Evolutionary conservation across 2,329 filamentous ascomycete genomes (phyloP), one percentile per base, ranked within the genome.

Genomic region (Coniochaeta pulveracea): DNA sequence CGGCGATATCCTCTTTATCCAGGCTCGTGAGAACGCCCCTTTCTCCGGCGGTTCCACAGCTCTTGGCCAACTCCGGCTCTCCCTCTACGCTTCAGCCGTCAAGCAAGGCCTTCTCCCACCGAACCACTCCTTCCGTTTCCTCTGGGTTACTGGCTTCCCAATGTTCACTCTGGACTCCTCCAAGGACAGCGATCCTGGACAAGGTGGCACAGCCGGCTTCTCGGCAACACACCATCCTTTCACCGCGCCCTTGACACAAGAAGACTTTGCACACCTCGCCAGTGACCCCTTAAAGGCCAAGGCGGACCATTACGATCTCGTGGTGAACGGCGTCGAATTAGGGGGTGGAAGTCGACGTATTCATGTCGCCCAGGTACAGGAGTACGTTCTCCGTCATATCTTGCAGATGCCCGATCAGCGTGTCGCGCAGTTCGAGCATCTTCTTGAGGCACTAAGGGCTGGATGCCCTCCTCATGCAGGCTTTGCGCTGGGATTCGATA

Each of bases 381-480:
- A 86, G 43, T 85, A 83, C 43, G 68, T 98, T 39, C 77, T 98
- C 64, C 70, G 78, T 11, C 74, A 93, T 39, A 76, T 96, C 5
- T 66, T 98, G 10, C 72, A 83, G 52, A 88, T 94, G 78, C 68
- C 65, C 8, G 61, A 76, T 5, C 64, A 74, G 37, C 72, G 84
- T 3, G 61, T 95, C n/a, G 64, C 66, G 7, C 82, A 93, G 43
- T 98, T 98, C 52, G 63, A 73, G 2, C 91, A 96, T 55, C 60
- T 98, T 2, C 69, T 98, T 2, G 75, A 84, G 42, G 88, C 88
- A 1, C 65, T 98, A 6, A 64, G 75, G 6, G 76, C 83, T 0
- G 93, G 89, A 1, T 96, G 91, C 60, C 91, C 91, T 10, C 93
- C 91, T 0, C 91, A 98, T 51, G 88, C 91, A 0, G 91, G 91